Conservation (phyloP, 2,329 filamentous ascomycete genomes). For the Claviceps sp. region DNA sequence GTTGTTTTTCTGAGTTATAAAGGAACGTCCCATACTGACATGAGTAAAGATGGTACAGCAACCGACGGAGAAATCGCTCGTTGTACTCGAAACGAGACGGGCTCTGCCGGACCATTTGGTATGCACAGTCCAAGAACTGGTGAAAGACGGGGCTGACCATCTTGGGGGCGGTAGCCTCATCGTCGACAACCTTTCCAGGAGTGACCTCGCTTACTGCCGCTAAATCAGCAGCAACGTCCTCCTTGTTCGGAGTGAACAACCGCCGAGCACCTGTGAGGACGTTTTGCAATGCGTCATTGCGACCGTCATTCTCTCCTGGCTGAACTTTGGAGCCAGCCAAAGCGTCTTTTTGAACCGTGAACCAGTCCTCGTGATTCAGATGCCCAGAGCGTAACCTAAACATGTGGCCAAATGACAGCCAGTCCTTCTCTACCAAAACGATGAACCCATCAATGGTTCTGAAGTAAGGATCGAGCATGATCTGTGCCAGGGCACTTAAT, state of each 20-base stretch:
- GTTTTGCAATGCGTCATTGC: conserved; percentile 69
- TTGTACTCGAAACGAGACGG: conserved; percentile 92
- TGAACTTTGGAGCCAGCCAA: conserved; percentile 51
- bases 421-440: conserved; percentile 90
- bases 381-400: conserved; percentile 86
- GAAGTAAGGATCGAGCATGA: conserved; percentile 93
- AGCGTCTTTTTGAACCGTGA: conserved; percentile 70
- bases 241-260: conserved; percentile 62
- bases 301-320: conserved; percentile 46
- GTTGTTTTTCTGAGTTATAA: conserved; percentile 87
- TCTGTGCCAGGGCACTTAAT: conserved; percentile 77
- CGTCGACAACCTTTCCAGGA: conserved; percentile 29
- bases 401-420: conserved; percentile 96
- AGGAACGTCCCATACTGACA: conserved; percentile 96
- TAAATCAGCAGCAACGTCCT: conserved; percentile 42
- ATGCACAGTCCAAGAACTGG: conserved; percentile 90
- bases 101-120: conserved; percentile 75
- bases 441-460: conserved; percentile 91
- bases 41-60: conserved; percentile 88
- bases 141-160: conserved; percentile 96
- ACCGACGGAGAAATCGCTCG: conserved; percentile 75
- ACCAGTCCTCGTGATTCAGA: conserved; percentile 87
- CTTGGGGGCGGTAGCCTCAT: conserved; percentile 64
- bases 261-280: conserved; percentile 79
- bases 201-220: conserved; percentile 32